Percentiles rank a stretch among this genome's conserved stretches.
Conservation (phyloP, 768 basidiomycete genomes). For the Hydnomerulius pinastri region DNA sequence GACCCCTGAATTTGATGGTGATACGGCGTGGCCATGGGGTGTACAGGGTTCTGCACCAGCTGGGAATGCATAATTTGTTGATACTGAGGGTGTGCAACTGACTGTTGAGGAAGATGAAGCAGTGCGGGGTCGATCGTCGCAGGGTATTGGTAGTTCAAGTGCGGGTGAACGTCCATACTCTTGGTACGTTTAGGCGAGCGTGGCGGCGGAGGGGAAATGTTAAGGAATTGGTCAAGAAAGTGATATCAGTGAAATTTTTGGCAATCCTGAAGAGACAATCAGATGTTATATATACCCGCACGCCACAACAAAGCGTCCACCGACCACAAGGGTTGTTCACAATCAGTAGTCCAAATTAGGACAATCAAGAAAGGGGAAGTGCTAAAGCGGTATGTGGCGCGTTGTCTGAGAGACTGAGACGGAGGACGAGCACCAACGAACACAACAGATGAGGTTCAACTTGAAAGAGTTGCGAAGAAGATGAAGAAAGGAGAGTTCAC, state of each 20-base stretch:
- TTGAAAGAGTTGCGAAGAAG: no score
- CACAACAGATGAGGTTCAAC: no score
- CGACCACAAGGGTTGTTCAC: not conserved
- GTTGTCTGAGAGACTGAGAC: slow-evolving; percentile 10
- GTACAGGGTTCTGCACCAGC: not conserved
- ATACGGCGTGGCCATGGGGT: not conserved
- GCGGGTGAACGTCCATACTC: slow-evolving; percentile 16
- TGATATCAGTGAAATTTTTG: not conserved
- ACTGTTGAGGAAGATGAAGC: slow-evolving; percentile 4
- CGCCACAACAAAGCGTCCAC: not conserved
- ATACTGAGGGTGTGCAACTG: not conserved
- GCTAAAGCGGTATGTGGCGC: not conserved
- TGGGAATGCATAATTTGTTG: not conserved
- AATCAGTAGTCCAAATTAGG: not conserved
- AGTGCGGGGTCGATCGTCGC: not conserved
- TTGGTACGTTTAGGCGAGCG: not conserved
- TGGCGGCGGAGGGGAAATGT: not conserved
- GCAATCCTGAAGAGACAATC: slow-evolving; percentile 1
- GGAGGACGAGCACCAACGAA: slow-evolving; percentile 5
- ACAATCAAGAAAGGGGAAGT: not conserved
- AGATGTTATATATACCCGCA: slow-evolving; percentile 18
- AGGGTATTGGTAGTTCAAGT: slow-evolving; percentile 19
- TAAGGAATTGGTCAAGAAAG: not conserved
- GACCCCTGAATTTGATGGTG: not conserved
- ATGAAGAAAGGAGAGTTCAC: slow-evolving; percentile 5